Percentiles rank a stretch among this genome's conserved stretches.
phyloP scores from a whole-genome alignment of 805 yeast species.

The Hanseniaspora thailandica region DNA sequence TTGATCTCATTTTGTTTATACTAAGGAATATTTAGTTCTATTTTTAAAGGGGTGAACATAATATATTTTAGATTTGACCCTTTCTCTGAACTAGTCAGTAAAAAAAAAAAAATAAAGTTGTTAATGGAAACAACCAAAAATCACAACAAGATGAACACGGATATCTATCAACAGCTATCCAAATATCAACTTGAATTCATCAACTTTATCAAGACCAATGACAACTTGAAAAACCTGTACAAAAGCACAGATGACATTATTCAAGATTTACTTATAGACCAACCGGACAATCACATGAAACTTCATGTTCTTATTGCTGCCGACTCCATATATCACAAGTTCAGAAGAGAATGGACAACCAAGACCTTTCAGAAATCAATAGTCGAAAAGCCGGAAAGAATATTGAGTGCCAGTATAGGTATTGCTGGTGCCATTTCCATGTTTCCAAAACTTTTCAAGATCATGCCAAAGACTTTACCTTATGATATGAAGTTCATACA shows the following conservation, averaged over 20 bases:
- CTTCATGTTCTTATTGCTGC: slow-evolving; percentile 59
- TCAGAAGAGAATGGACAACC: slow-evolving; percentile 66
- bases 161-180: neutral
- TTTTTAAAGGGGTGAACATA: no score
- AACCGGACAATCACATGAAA: slow-evolving; percentile 32
- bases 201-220: slow-evolving; percentile 10
- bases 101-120: no score
- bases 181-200: slow-evolving; percentile 11
- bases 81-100: no score
- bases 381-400: slow-evolving; percentile 73
- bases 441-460: slow-evolving; percentile 46
- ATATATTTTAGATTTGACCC: no score
- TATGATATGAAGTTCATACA: slow-evolving; percentile 9
- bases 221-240: slow-evolving; percentile 4
- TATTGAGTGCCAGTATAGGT: slow-evolving; percentile 67
- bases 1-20: no score
- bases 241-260: neutral
- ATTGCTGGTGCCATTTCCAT: slow-evolving; percentile 61
- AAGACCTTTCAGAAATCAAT: slow-evolving; percentile 54
- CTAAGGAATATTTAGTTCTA: no score
- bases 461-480: slow-evolving; percentile 5
- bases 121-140: neutral
- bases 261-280: neutral
- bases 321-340: slow-evolving; percentile 55
- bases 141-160: neutral